phyloP scores from a whole-genome alignment of 2,329 filamentous ascomycete species.

The Aspergillus awamori region DNA sequence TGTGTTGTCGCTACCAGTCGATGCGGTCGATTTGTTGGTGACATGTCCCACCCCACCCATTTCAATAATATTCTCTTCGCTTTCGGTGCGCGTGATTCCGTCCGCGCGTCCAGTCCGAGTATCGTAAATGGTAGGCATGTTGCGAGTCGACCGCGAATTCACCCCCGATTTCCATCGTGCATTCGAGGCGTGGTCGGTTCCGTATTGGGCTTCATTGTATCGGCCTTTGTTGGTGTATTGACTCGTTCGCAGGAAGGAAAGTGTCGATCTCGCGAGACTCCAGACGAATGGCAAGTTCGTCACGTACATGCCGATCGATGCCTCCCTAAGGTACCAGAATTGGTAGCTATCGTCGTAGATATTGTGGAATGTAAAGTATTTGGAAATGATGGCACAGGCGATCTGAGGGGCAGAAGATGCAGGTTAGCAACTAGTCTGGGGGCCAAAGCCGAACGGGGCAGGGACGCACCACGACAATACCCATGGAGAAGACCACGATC shows the following conservation, averaged over 20 bases:
- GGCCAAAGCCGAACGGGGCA: background rate
- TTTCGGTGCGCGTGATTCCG: background rate
- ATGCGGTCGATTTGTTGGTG: background rate
- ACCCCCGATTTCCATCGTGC: background rate
- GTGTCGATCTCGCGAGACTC: conserved; percentile 4
- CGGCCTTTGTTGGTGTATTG: background rate
- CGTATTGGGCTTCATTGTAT: conserved; percentile 3
- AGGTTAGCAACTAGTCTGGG: background rate
- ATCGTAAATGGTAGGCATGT: background rate
- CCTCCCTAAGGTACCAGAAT: conserved; percentile 8
- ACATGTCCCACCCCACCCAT: conserved; percentile 2
- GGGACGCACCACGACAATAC: conserved; percentile 4
- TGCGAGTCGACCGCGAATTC: background rate
- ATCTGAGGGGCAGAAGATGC: background rate
- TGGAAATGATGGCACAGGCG: conserved; percentile 5
- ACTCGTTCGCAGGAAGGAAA: conserved; percentile 4
- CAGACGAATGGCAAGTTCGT: conserved; percentile 8
- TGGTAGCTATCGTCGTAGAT: conserved; percentile 9
- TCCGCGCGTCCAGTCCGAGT: background rate
- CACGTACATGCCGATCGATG: conserved; percentile 11
- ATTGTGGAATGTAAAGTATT: conserved; percentile 4
- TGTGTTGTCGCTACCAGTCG: background rate
- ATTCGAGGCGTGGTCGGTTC: background rate
- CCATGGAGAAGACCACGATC: conserved; percentile 9
- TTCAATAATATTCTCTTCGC: conserved; percentile 10